A percentile compares a stretch with the other conserved stretches of the same genome.
These are phyloP conservation scores for Incumbomyces lentus DNA, from an alignment of 2,329 filamentous ascomycete species.

Conservation along the genomic window DNA sequence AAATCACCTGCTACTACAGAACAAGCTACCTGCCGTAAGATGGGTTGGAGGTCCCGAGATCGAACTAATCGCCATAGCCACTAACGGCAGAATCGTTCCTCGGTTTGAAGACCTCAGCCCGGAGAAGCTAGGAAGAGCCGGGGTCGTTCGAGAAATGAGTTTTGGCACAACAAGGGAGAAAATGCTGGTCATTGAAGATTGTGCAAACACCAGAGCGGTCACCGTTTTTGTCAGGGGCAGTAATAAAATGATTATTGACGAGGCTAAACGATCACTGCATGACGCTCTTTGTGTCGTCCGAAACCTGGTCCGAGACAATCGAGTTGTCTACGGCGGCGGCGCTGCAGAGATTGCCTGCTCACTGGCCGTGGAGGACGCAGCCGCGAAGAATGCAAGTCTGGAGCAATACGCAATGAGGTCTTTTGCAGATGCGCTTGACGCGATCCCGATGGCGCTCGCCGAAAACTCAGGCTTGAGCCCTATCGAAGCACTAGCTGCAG, in stretches of 20 bases:
- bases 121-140: conserved; percentile 83
- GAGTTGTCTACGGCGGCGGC: conserved; percentile 94
- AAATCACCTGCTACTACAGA: conserved; percentile 93
- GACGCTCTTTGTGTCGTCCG: conserved; percentile 96
- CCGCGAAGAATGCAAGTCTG: conserved; percentile 87
- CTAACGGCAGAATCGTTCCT: conserved; percentile 93
- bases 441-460: conserved; percentile 86
- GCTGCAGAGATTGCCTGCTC: conserved; percentile 96
- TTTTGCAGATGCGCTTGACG: conserved; percentile 88
- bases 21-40: conserved; percentile 86
- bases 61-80: conserved; percentile 95
- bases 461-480: conserved; percentile 96
- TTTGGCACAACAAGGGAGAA: conserved; percentile 98
- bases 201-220: conserved; percentile 91
- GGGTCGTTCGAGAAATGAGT: conserved; percentile 84
- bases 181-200: conserved; percentile 99
- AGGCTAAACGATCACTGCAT: conserved; percentile 93
- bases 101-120: conserved; percentile 88
- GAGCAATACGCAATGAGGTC: conserved; percentile 99
- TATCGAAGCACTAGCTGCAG: conserved; percentile 84
- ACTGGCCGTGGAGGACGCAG: conserved; percentile 87
- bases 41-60: conserved; percentile 99
- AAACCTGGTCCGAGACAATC: conserved; percentile 90
- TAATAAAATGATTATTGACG: conserved; percentile 99
- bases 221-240: conserved; percentile 93